Conservation (phyloP, 2,329 filamentous ascomycete species). For the Penicillium sp. region DNA sequence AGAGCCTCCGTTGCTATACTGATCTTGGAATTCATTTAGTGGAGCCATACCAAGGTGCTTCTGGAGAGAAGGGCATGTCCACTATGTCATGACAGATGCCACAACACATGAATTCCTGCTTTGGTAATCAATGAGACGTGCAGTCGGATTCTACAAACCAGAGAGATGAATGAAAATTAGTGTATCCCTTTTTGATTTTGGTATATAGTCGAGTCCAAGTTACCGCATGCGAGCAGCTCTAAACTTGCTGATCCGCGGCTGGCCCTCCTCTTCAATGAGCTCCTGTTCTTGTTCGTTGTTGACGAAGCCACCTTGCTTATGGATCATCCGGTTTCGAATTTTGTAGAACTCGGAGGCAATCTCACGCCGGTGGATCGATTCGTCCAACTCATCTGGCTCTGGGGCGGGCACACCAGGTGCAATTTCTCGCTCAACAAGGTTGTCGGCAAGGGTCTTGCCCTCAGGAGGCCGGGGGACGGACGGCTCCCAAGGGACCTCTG, state of each 20-base stretch:
- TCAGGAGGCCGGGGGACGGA: slow-evolving; percentile 36
- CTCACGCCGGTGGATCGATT: slow-evolving; percentile 67
- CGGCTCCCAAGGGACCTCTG: slow-evolving; percentile 18
- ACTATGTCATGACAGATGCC: slow-evolving; percentile 4
- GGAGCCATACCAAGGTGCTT: slow-evolving; percentile 4
- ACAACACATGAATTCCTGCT: slow-evolving; percentile 7
- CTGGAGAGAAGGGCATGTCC: slow-evolving; percentile 6
- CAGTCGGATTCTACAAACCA: background rate
- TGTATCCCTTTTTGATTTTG: slow-evolving; percentile 1
- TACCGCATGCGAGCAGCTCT: slow-evolving; percentile 42
- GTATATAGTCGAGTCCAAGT: slow-evolving; percentile 1
- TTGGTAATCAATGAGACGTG: background rate
- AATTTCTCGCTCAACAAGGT: slow-evolving; percentile 50
- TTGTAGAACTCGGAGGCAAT: slow-evolving; percentile 78
- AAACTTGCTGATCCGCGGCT: slow-evolving; percentile 44
- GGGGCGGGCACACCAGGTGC: slow-evolving; percentile 34
- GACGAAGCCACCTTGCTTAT: slow-evolving; percentile 76
- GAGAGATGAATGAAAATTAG: background rate
- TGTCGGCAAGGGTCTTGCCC: slow-evolving; percentile 55
- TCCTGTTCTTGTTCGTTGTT: slow-evolving; percentile 65
- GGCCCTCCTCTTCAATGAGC: slow-evolving; percentile 56
- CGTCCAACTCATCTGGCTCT: slow-evolving; percentile 65
- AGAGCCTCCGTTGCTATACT: slow-evolving; percentile 11
- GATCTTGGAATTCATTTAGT: slow-evolving; percentile 14
- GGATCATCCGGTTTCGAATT: slow-evolving; percentile 75